phyloP scores from a whole-genome alignment of 2,329 filamentous ascomycete species.

The Chaetomium globosum region DNA sequence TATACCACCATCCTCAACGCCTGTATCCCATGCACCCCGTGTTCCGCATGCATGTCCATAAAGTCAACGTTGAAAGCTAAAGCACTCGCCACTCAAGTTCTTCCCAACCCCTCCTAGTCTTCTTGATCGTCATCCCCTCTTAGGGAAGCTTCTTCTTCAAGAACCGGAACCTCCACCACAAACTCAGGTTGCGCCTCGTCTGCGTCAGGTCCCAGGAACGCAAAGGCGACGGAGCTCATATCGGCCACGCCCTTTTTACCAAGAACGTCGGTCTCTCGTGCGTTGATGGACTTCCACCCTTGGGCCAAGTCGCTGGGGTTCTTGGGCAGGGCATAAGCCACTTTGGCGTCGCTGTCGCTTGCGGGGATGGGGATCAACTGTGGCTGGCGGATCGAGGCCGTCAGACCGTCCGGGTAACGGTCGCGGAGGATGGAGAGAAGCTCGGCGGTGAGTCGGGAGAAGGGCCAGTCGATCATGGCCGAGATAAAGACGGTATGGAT shows the following conservation, averaged over 20 bases:
- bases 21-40: slow-evolving; percentile 1
- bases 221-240: slow-evolving; percentile 55
- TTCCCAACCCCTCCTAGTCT: slow-evolving; percentile 36
- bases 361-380: slow-evolving; percentile 47
- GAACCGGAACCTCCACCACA: slow-evolving; percentile 45
- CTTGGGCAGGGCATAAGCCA: slow-evolving; percentile 53
- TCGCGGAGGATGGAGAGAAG: slow-evolving; percentile 62
- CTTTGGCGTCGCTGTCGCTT: slow-evolving; percentile 45
- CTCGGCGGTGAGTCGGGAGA: slow-evolving; percentile 59
- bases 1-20: slow-evolving; percentile 22
- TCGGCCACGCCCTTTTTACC: slow-evolving; percentile 50
- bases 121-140: slow-evolving; percentile 40
- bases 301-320: slow-evolving; percentile 49
- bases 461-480: slow-evolving; percentile 59
- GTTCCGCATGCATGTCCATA: neutral
- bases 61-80: neutral
- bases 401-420: slow-evolving; percentile 58
- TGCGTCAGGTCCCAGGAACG: slow-evolving; percentile 48
- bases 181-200: slow-evolving; percentile 44
- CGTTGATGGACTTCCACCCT: slow-evolving; percentile 55
- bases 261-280: slow-evolving; percentile 46
- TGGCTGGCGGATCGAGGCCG: slow-evolving; percentile 40
- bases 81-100: neutral
- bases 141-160: slow-evolving; percentile 41
- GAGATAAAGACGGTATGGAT: slow-evolving; percentile 71